A percentile compares a stretch with the other conserved stretches of the same genome.
Conservation (phyloP, 306 rosid genomes). For the Vigna trinervia region DNA sequence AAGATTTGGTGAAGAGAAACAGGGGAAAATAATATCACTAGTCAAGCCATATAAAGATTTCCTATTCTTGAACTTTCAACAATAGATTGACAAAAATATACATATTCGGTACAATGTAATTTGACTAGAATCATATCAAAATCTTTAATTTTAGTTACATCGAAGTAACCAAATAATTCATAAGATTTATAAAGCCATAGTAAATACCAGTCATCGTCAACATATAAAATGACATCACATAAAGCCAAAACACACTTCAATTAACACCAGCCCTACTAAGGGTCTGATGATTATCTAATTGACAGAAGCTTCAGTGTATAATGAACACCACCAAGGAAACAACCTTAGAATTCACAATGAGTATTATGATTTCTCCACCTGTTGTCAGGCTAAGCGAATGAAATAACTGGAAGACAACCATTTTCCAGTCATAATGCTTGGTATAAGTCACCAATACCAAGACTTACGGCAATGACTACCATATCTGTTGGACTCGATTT, state of each 20-base stretch:
- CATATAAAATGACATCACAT: slow-evolving; percentile 23
- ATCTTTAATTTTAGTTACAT: not conserved
- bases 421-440: not conserved
- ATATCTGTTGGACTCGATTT: not conserved
- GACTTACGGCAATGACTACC: not conserved
- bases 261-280: slow-evolving; percentile 6
- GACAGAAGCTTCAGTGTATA: slow-evolving; percentile 6
- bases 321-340: slow-evolving; percentile 21
- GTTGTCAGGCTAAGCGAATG: not conserved
- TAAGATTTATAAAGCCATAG: not conserved
- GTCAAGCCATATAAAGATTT: not conserved
- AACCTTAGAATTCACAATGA: not conserved
- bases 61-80: slow-evolving; percentile 30
- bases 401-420: not conserved
- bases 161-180: not conserved
- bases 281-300: slow-evolving; percentile 21
- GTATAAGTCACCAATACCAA: slow-evolving; percentile 23
- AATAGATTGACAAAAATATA: slow-evolving; percentile 34
- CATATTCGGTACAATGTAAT: slow-evolving; percentile 24
- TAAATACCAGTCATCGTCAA: not conserved
- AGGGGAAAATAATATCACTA: slow-evolving; percentile 27
- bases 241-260: not conserved
- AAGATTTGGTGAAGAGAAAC: slow-evolving; percentile 30
- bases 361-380: slow-evolving; percentile 6
- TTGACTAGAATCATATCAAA: not conserved